Conservation (phyloP, 371 early-diverging fungal species). For the Mucor lusitanicus region DNA sequence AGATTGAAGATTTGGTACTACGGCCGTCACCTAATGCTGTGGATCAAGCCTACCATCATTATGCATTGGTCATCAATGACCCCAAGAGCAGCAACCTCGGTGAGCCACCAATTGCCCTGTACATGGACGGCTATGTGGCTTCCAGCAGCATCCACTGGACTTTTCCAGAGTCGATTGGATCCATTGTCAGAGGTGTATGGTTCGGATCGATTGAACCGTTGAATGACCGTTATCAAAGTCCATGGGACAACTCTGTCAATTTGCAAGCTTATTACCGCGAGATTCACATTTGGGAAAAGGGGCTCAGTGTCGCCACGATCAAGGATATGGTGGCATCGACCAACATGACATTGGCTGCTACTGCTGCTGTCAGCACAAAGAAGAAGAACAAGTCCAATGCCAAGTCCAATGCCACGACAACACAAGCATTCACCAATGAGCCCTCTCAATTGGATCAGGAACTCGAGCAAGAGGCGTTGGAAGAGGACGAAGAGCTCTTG, state of each 20-base stretch:
- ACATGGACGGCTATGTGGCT: constrained; percentile 45
- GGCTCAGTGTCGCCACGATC: constrained; percentile 12
- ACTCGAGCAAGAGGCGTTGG: not conserved
- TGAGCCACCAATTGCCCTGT: constrained; percentile 31
- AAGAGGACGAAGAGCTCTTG: constrained; percentile 11
- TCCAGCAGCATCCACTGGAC: constrained; percentile 32
- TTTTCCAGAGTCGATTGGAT: constrained; percentile 17
- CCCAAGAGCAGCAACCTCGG: not conserved
- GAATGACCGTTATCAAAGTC: constrained; percentile 41
- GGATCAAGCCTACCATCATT: constrained; percentile 41
- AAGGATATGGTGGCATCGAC: not conserved
- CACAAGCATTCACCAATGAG: not conserved
- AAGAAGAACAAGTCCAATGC: not conserved
- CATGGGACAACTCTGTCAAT: constrained; percentile 42
- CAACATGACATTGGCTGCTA: not conserved
- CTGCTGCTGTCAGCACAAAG: not conserved
- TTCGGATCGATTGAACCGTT: constrained; percentile 49
- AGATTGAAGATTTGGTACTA: constrained; percentile 17
- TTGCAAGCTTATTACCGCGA: constrained; percentile 38
- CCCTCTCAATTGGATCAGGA: not conserved
- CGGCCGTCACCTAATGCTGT: constrained; percentile 32
- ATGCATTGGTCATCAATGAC: constrained; percentile 30
- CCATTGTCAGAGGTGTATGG: constrained; percentile 44
- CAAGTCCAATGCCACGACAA: not conserved
- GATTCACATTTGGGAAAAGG: constrained; percentile 42